Conservation (phyloP, 106 monocot genomes). For the Dactylorhiza incarnata region DNA sequence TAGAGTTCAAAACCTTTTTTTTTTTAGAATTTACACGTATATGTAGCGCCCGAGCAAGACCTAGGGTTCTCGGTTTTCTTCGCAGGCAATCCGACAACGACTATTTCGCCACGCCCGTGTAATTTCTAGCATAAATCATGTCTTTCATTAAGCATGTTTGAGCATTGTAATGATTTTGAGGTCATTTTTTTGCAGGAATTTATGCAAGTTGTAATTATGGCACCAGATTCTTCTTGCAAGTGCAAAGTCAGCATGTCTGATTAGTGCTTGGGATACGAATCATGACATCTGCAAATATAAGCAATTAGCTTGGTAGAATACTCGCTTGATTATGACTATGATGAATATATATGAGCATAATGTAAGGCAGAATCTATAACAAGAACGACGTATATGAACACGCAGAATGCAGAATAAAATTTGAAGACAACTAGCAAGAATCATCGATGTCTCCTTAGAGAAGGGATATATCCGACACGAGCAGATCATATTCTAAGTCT, state of each 20-base stretch:
- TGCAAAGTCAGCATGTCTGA: not conserved
- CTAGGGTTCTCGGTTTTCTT: too few species aligned
- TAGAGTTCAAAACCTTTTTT: too few species aligned
- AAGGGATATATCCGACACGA: too few species aligned
- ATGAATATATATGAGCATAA: not conserved
- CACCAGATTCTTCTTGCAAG: constrained; percentile 2
- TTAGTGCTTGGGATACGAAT: not conserved
- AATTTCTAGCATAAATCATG: not conserved
- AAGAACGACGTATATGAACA: too few species aligned
- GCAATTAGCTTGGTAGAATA: not conserved
- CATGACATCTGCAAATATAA: not conserved
- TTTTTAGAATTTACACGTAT: too few species aligned
- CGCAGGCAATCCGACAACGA: too few species aligned
- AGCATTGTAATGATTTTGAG: not conserved
- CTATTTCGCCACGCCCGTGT: too few species aligned
- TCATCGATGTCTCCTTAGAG: too few species aligned
- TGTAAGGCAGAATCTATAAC: not conserved
- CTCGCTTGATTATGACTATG: not conserved
- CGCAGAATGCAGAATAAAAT: too few species aligned
- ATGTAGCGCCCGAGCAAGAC: too few species aligned
- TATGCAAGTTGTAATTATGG: not conserved
- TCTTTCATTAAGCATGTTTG: not conserved
- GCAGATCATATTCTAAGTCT: too few species aligned
- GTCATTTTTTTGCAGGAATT: not conserved
- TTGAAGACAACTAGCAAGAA: too few species aligned